Evolutionary conservation across 768 basidiomycete genomes (phyloP), one percentile per base, ranked within the genome.

Genomic region (Mycena kentingensis): DNA sequence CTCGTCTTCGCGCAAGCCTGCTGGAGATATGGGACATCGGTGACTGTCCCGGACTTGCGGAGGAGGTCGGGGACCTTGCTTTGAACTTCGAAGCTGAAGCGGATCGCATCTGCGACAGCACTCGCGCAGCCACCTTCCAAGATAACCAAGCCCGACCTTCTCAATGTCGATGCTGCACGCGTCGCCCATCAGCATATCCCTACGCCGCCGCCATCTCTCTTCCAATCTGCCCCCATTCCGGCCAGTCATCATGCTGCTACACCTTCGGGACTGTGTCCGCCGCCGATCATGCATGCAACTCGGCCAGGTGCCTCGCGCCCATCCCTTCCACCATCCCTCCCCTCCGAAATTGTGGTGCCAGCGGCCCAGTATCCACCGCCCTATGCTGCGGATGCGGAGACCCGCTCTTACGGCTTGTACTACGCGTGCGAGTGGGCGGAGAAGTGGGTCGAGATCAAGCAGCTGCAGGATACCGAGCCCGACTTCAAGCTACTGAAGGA

Each of bases 21-120:
- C 34, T 29, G 11, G 43, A 52, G 15, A 35, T 35, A 7, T 24
- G 43, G 4, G 6, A 42, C 2, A 25, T 39, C 2, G 42, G 18
- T 18, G 34, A 52, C 13, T 52, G 51, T 45, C 32, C 32, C 5
- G 51, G 42, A 11, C 31, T 52, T 16, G 18, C 32, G 10, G 46
- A 52, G 25, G 34, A 45, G 11, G 27, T 51, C 10, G n/a, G 15
- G 11, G 3, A 39, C 19, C 4, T 31, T 32, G 32, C 34, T 44
- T 2, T 15, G n/a, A 3, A 18, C 45, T 18, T 34, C 19, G 18
- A 36, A 25, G 15, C 19, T 7, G 3, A 52, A 52, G 18, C 51
- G 51, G n/a, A n/a, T n/a, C 15, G 5, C 43, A 6, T 11, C 19
- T 21, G 22, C 21, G 5, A 24, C 41, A 22, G 5, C 25, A 13